These are phyloP conservation scores for Rhododendron ovatum DNA, from an alignment of 148 eudicot genomes.

Conservation along the genomic window DNA sequence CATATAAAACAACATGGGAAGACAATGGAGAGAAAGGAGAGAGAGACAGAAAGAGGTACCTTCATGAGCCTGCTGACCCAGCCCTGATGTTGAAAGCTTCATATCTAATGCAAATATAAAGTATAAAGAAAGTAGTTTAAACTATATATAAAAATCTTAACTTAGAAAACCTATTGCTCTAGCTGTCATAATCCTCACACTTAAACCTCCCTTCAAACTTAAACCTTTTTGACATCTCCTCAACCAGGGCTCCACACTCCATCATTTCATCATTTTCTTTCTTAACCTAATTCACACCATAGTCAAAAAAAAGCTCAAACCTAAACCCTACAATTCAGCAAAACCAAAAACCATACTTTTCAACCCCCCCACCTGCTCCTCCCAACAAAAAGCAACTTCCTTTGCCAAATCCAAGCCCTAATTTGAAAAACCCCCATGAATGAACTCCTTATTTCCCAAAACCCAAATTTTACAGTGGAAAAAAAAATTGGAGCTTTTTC, in stretches of 20 bases:
- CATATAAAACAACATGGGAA: not conserved
- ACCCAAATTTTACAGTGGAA: not conserved
- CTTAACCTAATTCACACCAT: not conserved
- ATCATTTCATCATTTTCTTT: not conserved
- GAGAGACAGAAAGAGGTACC: conserved; percentile 21
- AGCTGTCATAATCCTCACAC: conserved; percentile 19
- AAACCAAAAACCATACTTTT: not conserved
- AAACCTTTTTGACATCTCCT: conserved; percentile 2
- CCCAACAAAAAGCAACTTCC: not conserved
- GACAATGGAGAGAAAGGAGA: not conserved
- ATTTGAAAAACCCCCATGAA: conserved; percentile 7
- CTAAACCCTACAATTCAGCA: not conserved
- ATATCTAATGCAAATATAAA: conserved; percentile 15
- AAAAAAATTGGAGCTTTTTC: conserved; percentile 8
- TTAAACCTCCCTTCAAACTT: not conserved
- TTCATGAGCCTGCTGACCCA: conserved; percentile 56
- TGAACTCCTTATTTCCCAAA: not conserved
- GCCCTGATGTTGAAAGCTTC: conserved; percentile 71
- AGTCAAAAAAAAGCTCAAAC: conserved; percentile 3
- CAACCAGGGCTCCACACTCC: conserved; percentile 15
- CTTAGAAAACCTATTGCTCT: conserved; percentile 5
- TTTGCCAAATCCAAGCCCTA: conserved; percentile 4
- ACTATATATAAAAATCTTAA: conserved; percentile 9
- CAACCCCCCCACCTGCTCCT: not conserved
- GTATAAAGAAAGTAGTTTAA: conserved; percentile 3